phyloP scores from a whole-genome alignment of 2,329 filamentous ascomycete genomes.

The Zarea fungicola region DNA sequence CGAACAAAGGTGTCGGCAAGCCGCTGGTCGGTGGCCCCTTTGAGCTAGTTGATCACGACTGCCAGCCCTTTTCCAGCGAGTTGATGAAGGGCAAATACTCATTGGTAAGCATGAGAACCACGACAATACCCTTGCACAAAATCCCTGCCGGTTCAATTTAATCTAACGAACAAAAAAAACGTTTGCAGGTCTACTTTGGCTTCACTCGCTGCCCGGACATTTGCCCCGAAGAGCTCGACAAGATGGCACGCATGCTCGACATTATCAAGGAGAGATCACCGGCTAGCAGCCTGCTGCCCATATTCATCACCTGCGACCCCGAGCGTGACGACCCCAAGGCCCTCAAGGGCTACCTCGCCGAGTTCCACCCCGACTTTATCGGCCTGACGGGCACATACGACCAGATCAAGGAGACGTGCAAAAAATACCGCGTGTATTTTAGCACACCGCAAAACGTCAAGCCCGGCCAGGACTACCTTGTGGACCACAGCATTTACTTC shows the following conservation, averaged over 20 bases:
- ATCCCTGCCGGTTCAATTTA: no score
- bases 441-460: slow-evolving; percentile 84
- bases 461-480: slow-evolving; percentile 92
- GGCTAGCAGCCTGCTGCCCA: slow-evolving; percentile 54
- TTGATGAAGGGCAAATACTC: slow-evolving; percentile 84
- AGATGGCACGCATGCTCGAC: slow-evolving; percentile 96
- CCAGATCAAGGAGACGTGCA: slow-evolving; percentile 89
- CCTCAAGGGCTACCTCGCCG: slow-evolving; percentile 76
- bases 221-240: slow-evolving; percentile 97
- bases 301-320: slow-evolving; percentile 96
- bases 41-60: slow-evolving; percentile 74
- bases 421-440: slow-evolving; percentile 95
- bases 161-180: no score
- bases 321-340: slow-evolving; percentile 83
- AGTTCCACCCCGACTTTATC: slow-evolving; percentile 83
- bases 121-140: background rate
- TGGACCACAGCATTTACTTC: slow-evolving; percentile 99
- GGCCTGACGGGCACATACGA: slow-evolving; percentile 92
- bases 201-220: slow-evolving; percentile 99
- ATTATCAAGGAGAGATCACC: slow-evolving; percentile 50
- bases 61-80: slow-evolving; percentile 68
- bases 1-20: slow-evolving; percentile 85
- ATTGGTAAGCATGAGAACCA: slow-evolving; percentile 65
- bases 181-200: slow-evolving; percentile 90
- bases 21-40: slow-evolving; percentile 93